Percentiles rank a stretch among this genome's conserved stretches.
Conservation (phyloP, 176 grass and related monocot species). For the barley (Hordeum vulgare) region MorexV3_pseudomolecules_assembly NC_058519.1:381300649-381301148, state of each 20-base stretch:
- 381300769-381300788: neutral
- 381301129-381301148: neutral
- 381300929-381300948: neutral
- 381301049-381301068: neutral
- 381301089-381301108: neutral
- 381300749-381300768: neutral
- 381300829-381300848: slow-evolving; percentile 39
- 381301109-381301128: neutral
- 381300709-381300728: neutral
- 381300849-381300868: neutral
- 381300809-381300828: neutral
- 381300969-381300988: neutral
- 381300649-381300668: neutral
- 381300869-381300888: neutral
- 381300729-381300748: neutral
- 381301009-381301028: neutral
- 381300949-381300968: neutral
- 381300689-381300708: neutral
- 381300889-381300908: neutral
- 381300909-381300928: neutral
- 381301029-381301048: neutral
- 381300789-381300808: neutral
- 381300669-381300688: neutral
- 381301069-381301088: neutral
- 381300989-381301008: neutral